A percentile compares a stretch with the other conserved stretches of the same genome.
Conservation (phyloP, 768 basidiomycete genomes). For the Auricularia sp. region DNA sequence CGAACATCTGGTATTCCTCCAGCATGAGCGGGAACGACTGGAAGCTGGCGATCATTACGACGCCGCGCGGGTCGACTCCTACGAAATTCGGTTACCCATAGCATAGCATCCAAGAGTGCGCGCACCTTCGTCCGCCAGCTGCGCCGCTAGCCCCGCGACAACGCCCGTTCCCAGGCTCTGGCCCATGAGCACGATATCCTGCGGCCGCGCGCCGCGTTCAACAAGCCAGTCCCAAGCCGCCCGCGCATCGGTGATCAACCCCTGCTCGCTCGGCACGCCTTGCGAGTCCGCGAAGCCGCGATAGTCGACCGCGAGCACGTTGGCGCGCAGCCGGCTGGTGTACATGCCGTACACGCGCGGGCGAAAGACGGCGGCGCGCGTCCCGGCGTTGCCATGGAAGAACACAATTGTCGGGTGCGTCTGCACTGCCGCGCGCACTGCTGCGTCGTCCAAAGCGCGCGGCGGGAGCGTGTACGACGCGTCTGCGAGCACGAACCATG, state of each 20-base stretch:
- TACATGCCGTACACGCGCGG: conserved; percentile 60
- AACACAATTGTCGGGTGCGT: conserved; percentile 73
- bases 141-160: conserved; percentile 30
- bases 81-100: not conserved
- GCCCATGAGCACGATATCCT: conserved; percentile 65
- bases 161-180: conserved; percentile 89
- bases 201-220: conserved; percentile 41
- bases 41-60: conserved; percentile 48
- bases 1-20: conserved; percentile 57
- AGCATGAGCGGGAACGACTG: conserved; percentile 49
- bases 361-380: conserved; percentile 58
- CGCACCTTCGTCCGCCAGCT: conserved; percentile 31
- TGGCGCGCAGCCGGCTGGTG: conserved; percentile 54
- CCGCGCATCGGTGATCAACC: conserved; percentile 61
- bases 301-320: conserved; percentile 84
- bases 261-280: conserved; percentile 66
- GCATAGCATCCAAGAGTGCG: not conserved
- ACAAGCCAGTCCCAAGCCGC: conserved; percentile 76
- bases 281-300: conserved; percentile 86
- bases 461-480: conserved; percentile 42
- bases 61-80: conserved; percentile 28
- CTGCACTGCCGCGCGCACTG: conserved; percentile 45
- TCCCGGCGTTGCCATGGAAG: conserved; percentile 84
- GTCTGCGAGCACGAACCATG: conserved; percentile 77
- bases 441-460: conserved; percentile 26